Percentiles rank a stretch among this genome's conserved stretches.
Conservation (phyloP, 129 eudicot species). For the Smallanthus sonchifolius region DNA sequence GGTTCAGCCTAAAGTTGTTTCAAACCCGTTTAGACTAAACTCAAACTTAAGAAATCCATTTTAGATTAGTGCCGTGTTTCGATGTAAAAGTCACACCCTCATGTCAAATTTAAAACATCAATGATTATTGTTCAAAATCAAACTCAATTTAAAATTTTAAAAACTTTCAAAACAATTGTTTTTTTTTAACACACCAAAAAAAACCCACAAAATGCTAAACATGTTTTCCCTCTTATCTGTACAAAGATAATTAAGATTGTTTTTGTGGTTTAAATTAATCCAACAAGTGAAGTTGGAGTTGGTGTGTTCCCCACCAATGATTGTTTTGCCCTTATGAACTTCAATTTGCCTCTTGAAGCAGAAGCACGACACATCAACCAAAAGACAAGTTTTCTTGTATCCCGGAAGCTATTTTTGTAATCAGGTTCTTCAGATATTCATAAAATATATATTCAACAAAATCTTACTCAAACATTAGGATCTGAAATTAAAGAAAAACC, state of each 20-base stretch:
- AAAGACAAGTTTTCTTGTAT: conserved; percentile 12
- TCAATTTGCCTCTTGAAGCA: conserved; percentile 21
- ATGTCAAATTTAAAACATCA: not conserved
- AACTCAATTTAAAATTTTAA: not conserved
- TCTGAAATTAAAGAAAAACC: no score
- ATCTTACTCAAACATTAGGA: no score
- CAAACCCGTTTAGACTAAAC: not conserved
- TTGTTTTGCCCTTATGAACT: conserved; percentile 24
- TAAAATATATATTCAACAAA: no score
- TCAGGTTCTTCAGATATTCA: no score
- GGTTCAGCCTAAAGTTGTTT: not conserved
- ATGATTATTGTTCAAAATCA: not conserved
- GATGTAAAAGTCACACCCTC: not conserved
- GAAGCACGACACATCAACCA: conserved; percentile 23
- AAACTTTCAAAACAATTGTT: not conserved
- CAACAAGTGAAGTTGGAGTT: conserved; percentile 21
- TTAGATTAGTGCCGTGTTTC: not conserved
- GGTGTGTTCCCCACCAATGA: conserved; percentile 39
- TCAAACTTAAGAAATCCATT: not conserved
- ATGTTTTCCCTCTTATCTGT: conserved; percentile 28
- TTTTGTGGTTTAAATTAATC: conserved; percentile 1
- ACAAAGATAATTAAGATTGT: not conserved
- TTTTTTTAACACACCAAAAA: not conserved
- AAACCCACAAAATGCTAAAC: conserved; percentile 25
- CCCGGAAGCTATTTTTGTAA: not conserved